phyloP scores from a whole-genome alignment of 371 early-diverging fungal species.

The Caulochytrium protostelioides region DNA sequence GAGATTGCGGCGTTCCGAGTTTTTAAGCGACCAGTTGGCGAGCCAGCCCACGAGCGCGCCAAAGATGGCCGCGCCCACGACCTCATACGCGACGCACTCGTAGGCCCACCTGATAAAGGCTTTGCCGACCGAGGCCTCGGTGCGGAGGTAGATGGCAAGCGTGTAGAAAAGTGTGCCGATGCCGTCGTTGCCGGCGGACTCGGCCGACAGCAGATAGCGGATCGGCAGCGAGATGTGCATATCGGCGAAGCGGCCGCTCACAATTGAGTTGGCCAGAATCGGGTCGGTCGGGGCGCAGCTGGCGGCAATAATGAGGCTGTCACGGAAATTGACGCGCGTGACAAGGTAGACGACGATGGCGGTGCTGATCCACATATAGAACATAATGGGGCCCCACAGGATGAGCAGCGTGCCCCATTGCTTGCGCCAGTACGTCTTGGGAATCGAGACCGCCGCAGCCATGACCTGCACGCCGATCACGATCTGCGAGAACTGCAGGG shows the following conservation, averaged over 20 bases:
- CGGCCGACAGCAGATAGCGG: slow-evolving; percentile 61
- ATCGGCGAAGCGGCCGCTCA: slow-evolving; percentile 86
- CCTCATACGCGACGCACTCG: slow-evolving; percentile 46
- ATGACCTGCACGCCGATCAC: slow-evolving; percentile 69
- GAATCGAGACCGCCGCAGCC: slow-evolving; percentile 53
- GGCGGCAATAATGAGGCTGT: slow-evolving; percentile 52
- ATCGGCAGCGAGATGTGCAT: slow-evolving; percentile 56
- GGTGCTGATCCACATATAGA: slow-evolving; percentile 62
- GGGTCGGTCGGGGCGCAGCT: slow-evolving; percentile 92
- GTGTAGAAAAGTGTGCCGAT: neutral
- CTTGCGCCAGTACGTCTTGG: slow-evolving; percentile 14
- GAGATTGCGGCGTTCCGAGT: slow-evolving; percentile 41
- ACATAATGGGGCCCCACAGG: slow-evolving; percentile 65
- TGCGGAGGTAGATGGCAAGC: neutral
- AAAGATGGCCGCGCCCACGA: slow-evolving; percentile 43
- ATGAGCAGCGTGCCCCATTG: slow-evolving; percentile 47
- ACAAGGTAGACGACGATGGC: slow-evolving; percentile 39
- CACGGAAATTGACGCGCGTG: neutral
- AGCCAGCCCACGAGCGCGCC: slow-evolving; percentile 59
- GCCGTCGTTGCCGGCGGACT: slow-evolving; percentile 14
- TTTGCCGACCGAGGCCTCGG: slow-evolving; percentile 7
- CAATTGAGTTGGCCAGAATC: slow-evolving; percentile 75
- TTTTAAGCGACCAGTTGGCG: slow-evolving; percentile 42
- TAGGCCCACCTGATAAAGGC: slow-evolving; percentile 54
- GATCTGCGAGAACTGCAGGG: slow-evolving; percentile 44